phyloP scores from a whole-genome alignment of 2,329 filamentous ascomycete genomes.

The Dactylellina drechsleri region DNA sequence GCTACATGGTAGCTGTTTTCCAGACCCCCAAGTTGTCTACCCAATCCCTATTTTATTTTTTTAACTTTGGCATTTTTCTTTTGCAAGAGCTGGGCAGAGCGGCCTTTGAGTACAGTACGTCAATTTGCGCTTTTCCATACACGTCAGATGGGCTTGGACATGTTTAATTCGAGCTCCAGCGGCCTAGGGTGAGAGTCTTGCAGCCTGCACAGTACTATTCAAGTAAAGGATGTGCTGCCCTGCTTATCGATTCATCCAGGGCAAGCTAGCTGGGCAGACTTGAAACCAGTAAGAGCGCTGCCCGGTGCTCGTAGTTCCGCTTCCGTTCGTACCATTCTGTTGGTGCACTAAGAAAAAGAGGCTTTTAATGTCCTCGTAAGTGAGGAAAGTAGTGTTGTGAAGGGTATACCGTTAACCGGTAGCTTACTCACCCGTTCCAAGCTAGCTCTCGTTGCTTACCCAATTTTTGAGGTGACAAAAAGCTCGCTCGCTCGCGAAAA shows the following conservation, averaged over 20 bases:
- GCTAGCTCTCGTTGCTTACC: constrained; percentile 15
- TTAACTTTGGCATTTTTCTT: constrained; percentile 28
- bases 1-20: constrained; percentile 40
- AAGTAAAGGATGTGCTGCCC: constrained; percentile 45
- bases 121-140: constrained; percentile 43
- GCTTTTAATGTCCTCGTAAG: constrained; percentile 43
- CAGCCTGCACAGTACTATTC: constrained; percentile 47
- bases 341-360: constrained; percentile 38
- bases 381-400: constrained; percentile 15
- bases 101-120: constrained; percentile 35
- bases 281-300: constrained; percentile 39
- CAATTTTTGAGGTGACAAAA: not conserved
- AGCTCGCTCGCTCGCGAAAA: not conserved
- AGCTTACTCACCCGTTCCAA: constrained; percentile 36
- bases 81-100: constrained; percentile 39
- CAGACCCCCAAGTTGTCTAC: constrained; percentile 14
- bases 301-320: constrained; percentile 19
- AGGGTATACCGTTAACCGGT: constrained; percentile 14
- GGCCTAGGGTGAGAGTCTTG: constrained; percentile 24
- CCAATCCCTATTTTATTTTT: constrained; percentile 8
- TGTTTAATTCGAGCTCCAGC: constrained; percentile 50
- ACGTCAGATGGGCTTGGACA: constrained; percentile 52
- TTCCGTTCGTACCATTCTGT: constrained; percentile 17
- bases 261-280: constrained; percentile 35
- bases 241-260: constrained; percentile 52